These are phyloP conservation scores for Teratosphaeria zuluensis DNA, from an alignment of 2,329 filamentous ascomycete genomes.

Conservation along the genomic window DNA sequence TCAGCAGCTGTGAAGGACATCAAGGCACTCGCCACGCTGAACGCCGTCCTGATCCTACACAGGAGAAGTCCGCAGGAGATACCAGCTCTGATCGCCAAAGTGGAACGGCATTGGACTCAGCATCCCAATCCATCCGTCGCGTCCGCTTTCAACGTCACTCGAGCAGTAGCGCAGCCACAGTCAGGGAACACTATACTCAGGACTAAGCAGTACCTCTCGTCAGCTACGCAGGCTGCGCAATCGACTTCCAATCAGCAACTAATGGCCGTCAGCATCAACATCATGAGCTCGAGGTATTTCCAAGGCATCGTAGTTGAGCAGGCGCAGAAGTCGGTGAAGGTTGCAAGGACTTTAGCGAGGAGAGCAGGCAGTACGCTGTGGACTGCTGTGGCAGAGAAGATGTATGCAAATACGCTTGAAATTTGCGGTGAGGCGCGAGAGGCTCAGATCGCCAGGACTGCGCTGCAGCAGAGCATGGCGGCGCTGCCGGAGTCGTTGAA, in stretches of 20 bases:
- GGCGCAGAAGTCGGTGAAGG: conserved; percentile 41
- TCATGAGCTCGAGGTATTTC: conserved; percentile 78
- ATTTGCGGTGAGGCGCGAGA: conserved; percentile 47
- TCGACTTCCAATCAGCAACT: conserved; percentile 66
- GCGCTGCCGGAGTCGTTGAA: conserved; percentile 9
- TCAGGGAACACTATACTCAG: conserved; percentile 59
- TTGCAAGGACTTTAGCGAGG: conserved; percentile 44
- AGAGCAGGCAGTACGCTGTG: conserved; percentile 34
- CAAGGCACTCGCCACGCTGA: conserved; percentile 38
- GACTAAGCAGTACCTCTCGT: conserved; percentile 68
- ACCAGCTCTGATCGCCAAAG: conserved; percentile 50
- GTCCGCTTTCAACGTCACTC: conserved; percentile 67
- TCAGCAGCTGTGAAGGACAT: conserved; percentile 29
- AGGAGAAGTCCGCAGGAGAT: conserved; percentile 28
- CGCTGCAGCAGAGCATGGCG: conserved; percentile 13
- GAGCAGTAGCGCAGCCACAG: conserved; percentile 47
- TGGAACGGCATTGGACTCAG: conserved; percentile 57
- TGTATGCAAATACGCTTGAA: conserved; percentile 67
- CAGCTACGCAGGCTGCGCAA: conserved; percentile 60
- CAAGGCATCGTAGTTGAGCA: conserved; percentile 63
- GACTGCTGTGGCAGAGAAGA: conserved; percentile 62
- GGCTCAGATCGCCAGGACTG: conserved; percentile 13
- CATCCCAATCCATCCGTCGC: conserved; percentile 67
- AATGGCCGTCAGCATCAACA: conserved; percentile 70
- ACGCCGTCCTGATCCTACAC: conserved; percentile 39